Evolutionary conservation across 2,329 filamentous ascomycete genomes (phyloP).

Genomic region (Alternaria infectoria): DNA sequence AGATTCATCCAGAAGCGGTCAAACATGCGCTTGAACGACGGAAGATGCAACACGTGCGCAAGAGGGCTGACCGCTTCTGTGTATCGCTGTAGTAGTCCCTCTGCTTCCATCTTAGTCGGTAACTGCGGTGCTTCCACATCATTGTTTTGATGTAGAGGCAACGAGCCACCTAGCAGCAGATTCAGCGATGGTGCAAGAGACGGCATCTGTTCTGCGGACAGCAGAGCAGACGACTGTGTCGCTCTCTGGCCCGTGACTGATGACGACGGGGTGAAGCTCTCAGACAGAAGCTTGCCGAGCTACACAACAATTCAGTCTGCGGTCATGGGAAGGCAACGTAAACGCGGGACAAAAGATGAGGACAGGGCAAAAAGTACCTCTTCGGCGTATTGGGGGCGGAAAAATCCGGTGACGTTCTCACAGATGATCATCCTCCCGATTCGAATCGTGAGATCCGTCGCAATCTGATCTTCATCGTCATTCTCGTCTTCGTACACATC

Average conservation of each 20-base stretch:
- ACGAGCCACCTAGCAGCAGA: conserved; percentile 41
- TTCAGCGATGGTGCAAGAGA: conserved; percentile 46
- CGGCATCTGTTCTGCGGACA: conserved; percentile 48
- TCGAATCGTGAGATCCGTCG: conserved; percentile 47
- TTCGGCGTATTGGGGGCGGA: conserved; percentile 49
- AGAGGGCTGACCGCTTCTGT: conserved; percentile 46
- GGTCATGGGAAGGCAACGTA: conserved; percentile 10
- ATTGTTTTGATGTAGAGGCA: conserved; percentile 34
- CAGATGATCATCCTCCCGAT: conserved; percentile 50
- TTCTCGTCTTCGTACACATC: conserved; percentile 49
- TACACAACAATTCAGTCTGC: conserved; percentile 38
- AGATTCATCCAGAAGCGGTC: conserved; percentile 48
- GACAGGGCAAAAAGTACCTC: conserved; percentile 41
- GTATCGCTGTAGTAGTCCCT: conserved; percentile 45
- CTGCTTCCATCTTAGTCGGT: conserved; percentile 45
- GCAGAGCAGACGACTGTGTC: conserved; percentile 42
- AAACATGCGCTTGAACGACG: conserved; percentile 46
- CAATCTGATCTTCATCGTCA: conserved; percentile 48
- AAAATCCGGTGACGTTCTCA: conserved; percentile 48
- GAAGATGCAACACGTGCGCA: conserved; percentile 47
- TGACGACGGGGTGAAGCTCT: conserved; percentile 39
- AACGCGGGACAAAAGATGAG: conserved; percentile 10
- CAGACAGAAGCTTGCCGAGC: conserved; percentile 48
- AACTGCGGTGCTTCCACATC: conserved; percentile 41
- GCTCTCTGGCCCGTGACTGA: conserved; percentile 46